Evolutionary conservation across 177 flowering plant genomes (phyloP).

Genomic region (Vitis hybrid): DNA sequence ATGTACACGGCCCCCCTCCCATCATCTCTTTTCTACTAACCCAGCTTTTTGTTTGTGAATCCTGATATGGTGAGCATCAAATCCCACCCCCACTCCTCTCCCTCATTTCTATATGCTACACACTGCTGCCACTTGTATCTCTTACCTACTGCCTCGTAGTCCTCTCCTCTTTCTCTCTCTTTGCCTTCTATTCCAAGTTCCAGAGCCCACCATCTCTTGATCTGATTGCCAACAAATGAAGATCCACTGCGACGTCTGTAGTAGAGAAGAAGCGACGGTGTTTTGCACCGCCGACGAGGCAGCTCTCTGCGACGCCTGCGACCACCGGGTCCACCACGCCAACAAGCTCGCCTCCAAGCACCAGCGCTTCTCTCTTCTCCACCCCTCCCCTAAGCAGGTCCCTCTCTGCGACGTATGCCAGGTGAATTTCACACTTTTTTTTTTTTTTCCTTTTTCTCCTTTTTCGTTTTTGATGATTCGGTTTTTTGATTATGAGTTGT

Average conservation of each 20-base stretch:
- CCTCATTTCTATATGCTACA: no score
- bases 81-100: no score
- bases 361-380: slow-evolving; percentile 77
- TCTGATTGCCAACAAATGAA: slow-evolving; percentile 46
- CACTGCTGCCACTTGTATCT: no score
- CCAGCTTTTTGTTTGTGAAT: no score
- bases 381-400: slow-evolving; percentile 40
- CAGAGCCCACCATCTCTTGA: no score
- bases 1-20: no score
- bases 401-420: slow-evolving; percentile 92
- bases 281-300: slow-evolving; percentile 96
- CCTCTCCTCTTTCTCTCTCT: no score
- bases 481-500: not conserved
- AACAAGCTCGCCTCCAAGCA: slow-evolving; percentile 94
- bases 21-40: no score
- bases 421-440: slow-evolving; percentile 32
- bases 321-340: slow-evolving; percentile 87
- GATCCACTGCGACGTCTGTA: slow-evolving; percentile 92
- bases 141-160: no score
- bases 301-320: slow-evolving; percentile 80
- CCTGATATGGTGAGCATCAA: no score
- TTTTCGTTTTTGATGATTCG: not conserved
- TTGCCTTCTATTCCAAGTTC: no score
- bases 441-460: not conserved
- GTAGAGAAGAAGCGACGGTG: slow-evolving; percentile 64